Base-by-base conservation (phyloP, 139 green algal species). In the Coelastrella sp. region DNA sequence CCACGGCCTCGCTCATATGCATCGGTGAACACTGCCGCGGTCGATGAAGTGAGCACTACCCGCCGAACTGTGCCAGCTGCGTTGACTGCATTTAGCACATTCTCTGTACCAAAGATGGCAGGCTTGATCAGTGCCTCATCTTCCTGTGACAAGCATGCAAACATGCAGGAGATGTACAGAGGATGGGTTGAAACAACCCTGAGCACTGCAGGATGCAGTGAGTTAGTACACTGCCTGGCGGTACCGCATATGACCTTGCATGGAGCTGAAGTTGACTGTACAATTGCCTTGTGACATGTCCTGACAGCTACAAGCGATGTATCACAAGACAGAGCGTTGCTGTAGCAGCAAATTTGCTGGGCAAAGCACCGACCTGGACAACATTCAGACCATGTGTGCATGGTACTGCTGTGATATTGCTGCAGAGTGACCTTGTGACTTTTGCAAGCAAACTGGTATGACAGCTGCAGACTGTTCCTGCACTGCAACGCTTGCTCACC, bases 21-120 rank as follows among this genome's bases (percentile, higher is more conserved):
- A 70, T 90, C 78, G 7, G 85, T 90, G 35, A 89, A 93, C 1
- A 95, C 85, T 4, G 94, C 91, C 8, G 89, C 94, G 17, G 94
- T 88, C 7, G 92, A 95, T 9, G 91, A 93, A 0, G 95, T 96
- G 19, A 97, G 85, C 56, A 97, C 94, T 58, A 97, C 91, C 1
- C 91, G 89, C 63, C 92, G 58, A 80, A 97, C 95, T 60, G 27
- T 92, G 19, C 59, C 63, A 7, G 84, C 56, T 4, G 80, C 75
- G 78, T 94, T 92, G 7, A 96, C 94, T 3, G 92, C 75, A 14
- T 88, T 91, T 15, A 97, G 89, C 61, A 97, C 93, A 58, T 96
- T 95, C 60, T 93, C 92, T 14, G 94, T 93, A 57, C 95, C 95
- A n/a, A 82, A 6, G 4, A 97, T 82, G 1, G 95, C 94, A 10